Evolutionary conservation across 306 rosid species (phyloP).

Genomic region (Cucurbita maxima): DNA sequence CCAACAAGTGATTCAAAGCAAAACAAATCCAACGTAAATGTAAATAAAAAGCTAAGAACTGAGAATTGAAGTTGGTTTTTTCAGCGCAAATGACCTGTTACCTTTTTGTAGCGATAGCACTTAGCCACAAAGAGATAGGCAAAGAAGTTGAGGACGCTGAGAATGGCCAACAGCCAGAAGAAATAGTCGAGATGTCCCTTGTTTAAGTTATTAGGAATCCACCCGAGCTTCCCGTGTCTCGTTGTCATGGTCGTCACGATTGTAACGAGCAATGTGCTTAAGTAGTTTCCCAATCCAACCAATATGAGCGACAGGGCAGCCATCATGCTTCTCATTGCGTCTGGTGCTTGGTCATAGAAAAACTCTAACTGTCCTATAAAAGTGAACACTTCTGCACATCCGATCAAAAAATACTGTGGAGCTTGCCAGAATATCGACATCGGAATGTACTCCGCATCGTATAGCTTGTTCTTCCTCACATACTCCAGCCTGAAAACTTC

Average conservation of each 20-base stretch:
- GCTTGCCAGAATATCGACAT: constrained; percentile 84
- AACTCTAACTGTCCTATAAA: constrained; percentile 55
- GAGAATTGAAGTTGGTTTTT: neutral
- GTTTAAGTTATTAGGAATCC: constrained; percentile 76
- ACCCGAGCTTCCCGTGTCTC: constrained; percentile 47
- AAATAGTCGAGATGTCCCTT: constrained; percentile 76
- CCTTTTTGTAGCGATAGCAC: constrained; percentile 51
- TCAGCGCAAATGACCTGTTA: constrained; percentile 6
- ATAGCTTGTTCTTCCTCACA: constrained; percentile 34
- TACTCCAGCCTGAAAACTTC: constrained; percentile 42
- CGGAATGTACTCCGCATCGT: constrained; percentile 39
- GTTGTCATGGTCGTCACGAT: constrained; percentile 47
- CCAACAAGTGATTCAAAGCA: neutral
- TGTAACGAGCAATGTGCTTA: constrained; percentile 56
- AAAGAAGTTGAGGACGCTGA: constrained; percentile 47
- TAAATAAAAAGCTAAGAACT: neutral
- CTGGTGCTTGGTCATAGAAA: constrained; percentile 70
- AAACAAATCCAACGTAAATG: neutral
- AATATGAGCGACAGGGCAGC: constrained; percentile 70
- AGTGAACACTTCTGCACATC: constrained; percentile 70
- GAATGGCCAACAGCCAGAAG: constrained; percentile 53
- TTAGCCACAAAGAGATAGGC: constrained; percentile 42
- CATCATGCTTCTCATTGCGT: constrained; percentile 74
- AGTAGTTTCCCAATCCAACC: constrained; percentile 48
- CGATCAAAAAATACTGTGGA: constrained; percentile 65